phyloP scores from a whole-genome alignment of 352 stramenopile genomes.

The Globisporangium megalacanthum region DNA sequence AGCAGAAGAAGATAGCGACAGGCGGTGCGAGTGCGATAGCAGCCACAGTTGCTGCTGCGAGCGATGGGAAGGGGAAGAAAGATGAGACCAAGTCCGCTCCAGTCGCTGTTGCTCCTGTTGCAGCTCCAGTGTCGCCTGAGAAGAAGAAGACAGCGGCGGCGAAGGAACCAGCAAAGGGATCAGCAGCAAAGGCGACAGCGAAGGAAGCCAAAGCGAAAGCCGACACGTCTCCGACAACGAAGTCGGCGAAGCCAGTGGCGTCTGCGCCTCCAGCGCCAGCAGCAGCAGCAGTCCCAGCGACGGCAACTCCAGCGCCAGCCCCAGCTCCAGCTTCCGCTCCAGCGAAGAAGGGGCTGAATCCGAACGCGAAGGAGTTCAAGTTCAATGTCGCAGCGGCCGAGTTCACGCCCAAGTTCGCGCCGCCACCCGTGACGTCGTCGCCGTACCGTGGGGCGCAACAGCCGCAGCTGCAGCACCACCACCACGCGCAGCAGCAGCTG shows the following conservation, averaged over 20 bases:
- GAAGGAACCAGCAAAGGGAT: not conserved
- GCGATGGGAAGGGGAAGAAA: not conserved
- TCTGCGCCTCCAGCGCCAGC: not conserved
- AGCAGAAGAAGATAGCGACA: constrained; percentile 6
- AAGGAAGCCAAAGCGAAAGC: not conserved
- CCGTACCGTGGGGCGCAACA: constrained; percentile 34
- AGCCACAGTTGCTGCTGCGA: not conserved
- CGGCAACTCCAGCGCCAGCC: not conserved
- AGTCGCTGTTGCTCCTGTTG: not conserved
- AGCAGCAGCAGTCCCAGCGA: not conserved
- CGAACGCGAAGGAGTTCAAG: constrained; percentile 86
- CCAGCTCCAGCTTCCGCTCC: constrained; percentile 4
- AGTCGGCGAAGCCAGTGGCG: constrained; percentile 2
- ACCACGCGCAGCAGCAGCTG: constrained; percentile 12
- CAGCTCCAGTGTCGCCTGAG: not conserved
- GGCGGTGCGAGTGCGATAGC: not conserved
- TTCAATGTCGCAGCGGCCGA: constrained; percentile 49
- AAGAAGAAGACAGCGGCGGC: constrained; percentile 1
- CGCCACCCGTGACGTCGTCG: constrained; percentile 24
- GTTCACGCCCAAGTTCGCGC: constrained; percentile 67
- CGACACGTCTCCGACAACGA: constrained; percentile 2
- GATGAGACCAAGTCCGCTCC: not conserved
- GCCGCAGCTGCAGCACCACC: constrained; percentile 15
- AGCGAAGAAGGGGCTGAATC: constrained; percentile 73
- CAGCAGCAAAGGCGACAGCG: not conserved